Percentiles rank a stretch among this genome's conserved stretches.
These are phyloP conservation scores for Aeschynomene evenia DNA, from an alignment of 306 rosid species.

Conservation along the genomic window DNA sequence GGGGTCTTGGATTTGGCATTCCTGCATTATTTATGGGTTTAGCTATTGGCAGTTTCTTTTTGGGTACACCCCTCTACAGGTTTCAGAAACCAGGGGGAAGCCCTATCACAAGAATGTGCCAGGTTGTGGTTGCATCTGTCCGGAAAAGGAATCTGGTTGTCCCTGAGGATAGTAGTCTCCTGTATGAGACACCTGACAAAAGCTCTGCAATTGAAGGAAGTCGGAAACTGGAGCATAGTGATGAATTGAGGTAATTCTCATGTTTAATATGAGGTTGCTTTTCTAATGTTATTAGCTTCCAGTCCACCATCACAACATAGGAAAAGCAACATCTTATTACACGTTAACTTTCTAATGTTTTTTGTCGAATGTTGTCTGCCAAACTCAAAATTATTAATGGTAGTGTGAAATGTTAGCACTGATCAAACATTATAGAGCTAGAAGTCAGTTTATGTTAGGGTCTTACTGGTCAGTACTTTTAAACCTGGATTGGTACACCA, in stretches of 20 bases:
- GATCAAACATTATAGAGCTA: not conserved
- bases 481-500: slow-evolving; percentile 3
- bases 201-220: slow-evolving; percentile 91
- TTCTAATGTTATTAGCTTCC: slow-evolving; percentile 2
- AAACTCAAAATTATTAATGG: not conserved
- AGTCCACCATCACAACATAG: not conserved
- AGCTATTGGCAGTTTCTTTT: slow-evolving; percentile 80
- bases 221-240: slow-evolving; percentile 80
- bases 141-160: slow-evolving; percentile 58
- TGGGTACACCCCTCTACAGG: slow-evolving; percentile 84
- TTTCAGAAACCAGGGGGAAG: slow-evolving; percentile 98
- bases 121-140: slow-evolving; percentile 86
- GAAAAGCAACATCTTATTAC: not conserved
- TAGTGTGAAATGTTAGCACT: not conserved
- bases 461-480: not conserved
- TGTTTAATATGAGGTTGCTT: slow-evolving; percentile 12
- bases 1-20: slow-evolving; percentile 99
- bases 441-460: not conserved
- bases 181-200: slow-evolving; percentile 76
- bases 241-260: slow-evolving; percentile 68
- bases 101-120: slow-evolving; percentile 93
- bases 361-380: not conserved
- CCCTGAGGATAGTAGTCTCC: slow-evolving; percentile 71
- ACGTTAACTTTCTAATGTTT: not conserved
- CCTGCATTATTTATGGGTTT: slow-evolving; percentile 85